Evolutionary conservation across 2,329 filamentous ascomycete species (phyloP).

Genomic region (Penicillium sp.): DNA sequence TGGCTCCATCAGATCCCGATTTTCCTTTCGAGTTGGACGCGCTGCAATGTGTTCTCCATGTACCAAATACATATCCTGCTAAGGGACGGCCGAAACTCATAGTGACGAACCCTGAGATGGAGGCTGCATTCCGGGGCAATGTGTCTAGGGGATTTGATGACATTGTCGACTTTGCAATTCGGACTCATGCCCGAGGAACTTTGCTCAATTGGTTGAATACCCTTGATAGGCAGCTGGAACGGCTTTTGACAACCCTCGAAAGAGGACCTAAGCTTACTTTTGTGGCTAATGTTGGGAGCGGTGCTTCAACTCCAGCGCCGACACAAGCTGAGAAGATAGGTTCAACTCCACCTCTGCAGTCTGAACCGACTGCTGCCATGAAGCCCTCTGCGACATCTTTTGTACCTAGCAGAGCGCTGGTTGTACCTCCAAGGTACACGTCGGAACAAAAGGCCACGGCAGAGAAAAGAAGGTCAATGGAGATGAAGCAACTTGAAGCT

Average conservation of each 20-base stretch:
- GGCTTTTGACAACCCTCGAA: constrained; percentile 67
- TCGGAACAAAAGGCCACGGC: constrained; percentile 64
- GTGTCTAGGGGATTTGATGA: constrained; percentile 73
- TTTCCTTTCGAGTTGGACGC: constrained; percentile 76
- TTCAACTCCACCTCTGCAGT: not conserved
- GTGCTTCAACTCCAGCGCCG: constrained; percentile 32
- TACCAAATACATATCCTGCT: constrained; percentile 66
- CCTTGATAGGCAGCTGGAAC: constrained; percentile 72
- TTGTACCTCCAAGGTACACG: constrained; percentile 55
- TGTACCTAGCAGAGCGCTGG: constrained; percentile 12
- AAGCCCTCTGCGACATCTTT: not conserved
- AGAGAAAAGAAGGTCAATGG: constrained; percentile 63
- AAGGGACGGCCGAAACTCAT: constrained; percentile 58
- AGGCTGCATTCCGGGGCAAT: constrained; percentile 72
- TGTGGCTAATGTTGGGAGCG: constrained; percentile 57
- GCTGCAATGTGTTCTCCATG: constrained; percentile 66
- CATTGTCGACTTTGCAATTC: constrained; percentile 58
- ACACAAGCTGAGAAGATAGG: constrained; percentile 6
- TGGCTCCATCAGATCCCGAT: constrained; percentile 77
- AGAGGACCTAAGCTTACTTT: constrained; percentile 74
- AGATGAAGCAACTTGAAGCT: constrained; percentile 73
- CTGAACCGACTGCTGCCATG: constrained; percentile 1
- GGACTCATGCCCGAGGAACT: constrained; percentile 50
- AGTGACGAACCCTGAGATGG: constrained; percentile 70
- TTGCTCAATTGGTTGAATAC: constrained; percentile 68